Evolutionary conservation across 495 filamentous ascomycete genomes (phyloP).

Genomic region (Astrocystis sublimbata): DNA sequence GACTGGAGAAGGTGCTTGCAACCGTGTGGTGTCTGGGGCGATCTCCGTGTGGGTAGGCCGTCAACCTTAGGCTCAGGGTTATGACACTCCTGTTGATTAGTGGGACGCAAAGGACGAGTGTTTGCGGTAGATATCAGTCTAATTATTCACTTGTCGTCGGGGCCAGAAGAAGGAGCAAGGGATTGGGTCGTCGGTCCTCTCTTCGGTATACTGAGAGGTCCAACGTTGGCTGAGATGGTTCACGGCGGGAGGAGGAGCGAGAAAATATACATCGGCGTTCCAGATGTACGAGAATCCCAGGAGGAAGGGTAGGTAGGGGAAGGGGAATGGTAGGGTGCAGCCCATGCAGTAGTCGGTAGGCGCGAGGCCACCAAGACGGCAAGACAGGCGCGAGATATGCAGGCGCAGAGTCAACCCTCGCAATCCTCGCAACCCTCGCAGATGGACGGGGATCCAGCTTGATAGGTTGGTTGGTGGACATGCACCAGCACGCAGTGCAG

Average conservation of each 20-base stretch:
- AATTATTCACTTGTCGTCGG: neutral
- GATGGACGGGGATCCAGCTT: constrained; percentile 12
- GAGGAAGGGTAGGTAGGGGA: constrained; percentile 20
- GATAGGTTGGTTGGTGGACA: constrained; percentile 6
- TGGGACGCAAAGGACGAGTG: neutral
- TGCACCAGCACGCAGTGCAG: neutral
- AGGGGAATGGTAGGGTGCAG: too few relatives aligned
- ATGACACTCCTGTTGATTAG: neutral
- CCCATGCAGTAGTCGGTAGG: constrained; percentile 20
- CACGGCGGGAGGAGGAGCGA: neutral
- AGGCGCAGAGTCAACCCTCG: constrained; percentile 2
- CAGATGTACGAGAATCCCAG: constrained; percentile 15
- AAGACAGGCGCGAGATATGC: constrained; percentile 15
- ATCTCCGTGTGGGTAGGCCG: neutral
- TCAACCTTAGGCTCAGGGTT: neutral
- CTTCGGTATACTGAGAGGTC: neutral
- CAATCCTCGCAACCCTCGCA: too few relatives aligned
- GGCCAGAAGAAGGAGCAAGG: neutral
- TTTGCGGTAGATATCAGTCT: neutral
- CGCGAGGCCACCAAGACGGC: constrained; percentile 13
- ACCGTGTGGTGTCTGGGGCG: neutral
- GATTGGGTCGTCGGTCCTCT: neutral
- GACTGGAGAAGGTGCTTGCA: neutral
- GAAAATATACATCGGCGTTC: neutral
- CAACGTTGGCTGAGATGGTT: neutral